Percentiles rank a stretch among this genome's conserved stretches.
phyloP scores from a whole-genome alignment of 1,284 basidiomycete genomes.

The Thelephora terrestris region DNA sequence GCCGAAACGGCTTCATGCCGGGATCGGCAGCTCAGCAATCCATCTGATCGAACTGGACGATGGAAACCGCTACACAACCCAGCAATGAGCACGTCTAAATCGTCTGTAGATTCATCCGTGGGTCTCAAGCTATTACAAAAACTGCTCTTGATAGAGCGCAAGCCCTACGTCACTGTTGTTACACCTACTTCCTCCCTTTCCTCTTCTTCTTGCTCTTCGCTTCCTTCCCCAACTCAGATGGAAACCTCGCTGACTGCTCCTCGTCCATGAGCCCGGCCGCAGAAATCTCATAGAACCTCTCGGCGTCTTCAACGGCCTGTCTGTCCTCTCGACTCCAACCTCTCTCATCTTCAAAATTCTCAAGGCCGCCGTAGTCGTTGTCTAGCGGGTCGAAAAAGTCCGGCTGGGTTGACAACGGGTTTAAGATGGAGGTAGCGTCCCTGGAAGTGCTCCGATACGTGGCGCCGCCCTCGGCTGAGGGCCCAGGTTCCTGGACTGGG shows the following conservation, averaged over 20 bases:
- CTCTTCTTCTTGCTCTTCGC: not conserved
- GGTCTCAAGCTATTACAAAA: no score
- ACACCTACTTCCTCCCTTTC: no score
- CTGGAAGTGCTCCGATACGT: slow-evolving; percentile 22
- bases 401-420: slow-evolving; percentile 25
- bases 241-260: slow-evolving; percentile 26
- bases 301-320: slow-evolving; percentile 50
- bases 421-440: slow-evolving; percentile 26
- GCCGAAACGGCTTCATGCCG: no score
- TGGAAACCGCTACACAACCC: no score
- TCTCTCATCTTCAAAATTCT: slow-evolving; percentile 20
- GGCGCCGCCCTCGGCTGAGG: slow-evolving; percentile 5
- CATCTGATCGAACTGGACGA: no score
- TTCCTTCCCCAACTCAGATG: not conserved
- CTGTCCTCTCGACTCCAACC: slow-evolving; percentile 45
- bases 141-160: no score
- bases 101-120: no score
- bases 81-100: no score
- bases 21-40: no score
- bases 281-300: slow-evolving; percentile 52
- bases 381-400: slow-evolving; percentile 19
- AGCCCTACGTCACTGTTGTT: no score
- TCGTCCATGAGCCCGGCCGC: slow-evolving; percentile 55
- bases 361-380: slow-evolving; percentile 26
- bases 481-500: no score